A percentile compares a stretch with the other conserved stretches of the same genome.
phyloP scores from a whole-genome alignment of 2,329 filamentous ascomycete genomes.

The Stemphylium vesicarium region DNA sequence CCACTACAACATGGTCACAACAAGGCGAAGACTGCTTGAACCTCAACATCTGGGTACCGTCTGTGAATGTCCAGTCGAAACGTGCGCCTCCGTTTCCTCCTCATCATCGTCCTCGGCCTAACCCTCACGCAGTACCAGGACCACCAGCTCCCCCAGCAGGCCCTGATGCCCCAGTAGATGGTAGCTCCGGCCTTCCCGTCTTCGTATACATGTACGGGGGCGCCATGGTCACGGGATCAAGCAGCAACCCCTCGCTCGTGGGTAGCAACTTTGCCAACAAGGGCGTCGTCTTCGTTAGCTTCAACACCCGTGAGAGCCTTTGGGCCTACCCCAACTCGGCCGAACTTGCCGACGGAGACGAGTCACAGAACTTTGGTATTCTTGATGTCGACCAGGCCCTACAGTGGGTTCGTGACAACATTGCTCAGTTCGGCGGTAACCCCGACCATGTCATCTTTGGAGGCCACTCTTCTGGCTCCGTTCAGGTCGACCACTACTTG shows the following conservation, averaged over 20 bases:
- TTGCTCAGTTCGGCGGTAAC: conserved; percentile 50
- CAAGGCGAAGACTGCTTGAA: conserved; percentile 50
- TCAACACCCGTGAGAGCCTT: conserved; percentile 42
- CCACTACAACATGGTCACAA: conserved; percentile 25
- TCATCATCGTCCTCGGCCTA: conserved; percentile 1
- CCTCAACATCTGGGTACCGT: conserved; percentile 38
- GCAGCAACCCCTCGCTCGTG: conserved; percentile 51
- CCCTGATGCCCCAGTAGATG: neutral
- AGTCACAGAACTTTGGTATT: conserved; percentile 44
- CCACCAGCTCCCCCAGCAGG: neutral
- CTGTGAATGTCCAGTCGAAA: neutral
- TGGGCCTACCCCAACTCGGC: conserved; percentile 52
- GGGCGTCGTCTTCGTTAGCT: conserved; percentile 33
- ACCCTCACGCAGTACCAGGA: neutral
- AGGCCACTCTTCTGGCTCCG: conserved; percentile 41
- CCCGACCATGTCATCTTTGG: conserved; percentile 54
- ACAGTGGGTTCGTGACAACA: conserved; percentile 47
- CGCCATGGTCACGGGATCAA: conserved; percentile 50
- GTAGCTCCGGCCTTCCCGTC: conserved; percentile 29
- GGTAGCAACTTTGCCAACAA: conserved; percentile 48
- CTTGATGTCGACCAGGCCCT: conserved; percentile 48
- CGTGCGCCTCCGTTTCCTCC: conserved; percentile 3
- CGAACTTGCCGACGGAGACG: conserved; percentile 34
- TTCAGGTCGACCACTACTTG: conserved; percentile 34
- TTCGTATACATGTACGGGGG: conserved; percentile 55